phyloP scores from a whole-genome alignment of 169 alveolate genomes.

The Perkinsus olseni region DNA sequence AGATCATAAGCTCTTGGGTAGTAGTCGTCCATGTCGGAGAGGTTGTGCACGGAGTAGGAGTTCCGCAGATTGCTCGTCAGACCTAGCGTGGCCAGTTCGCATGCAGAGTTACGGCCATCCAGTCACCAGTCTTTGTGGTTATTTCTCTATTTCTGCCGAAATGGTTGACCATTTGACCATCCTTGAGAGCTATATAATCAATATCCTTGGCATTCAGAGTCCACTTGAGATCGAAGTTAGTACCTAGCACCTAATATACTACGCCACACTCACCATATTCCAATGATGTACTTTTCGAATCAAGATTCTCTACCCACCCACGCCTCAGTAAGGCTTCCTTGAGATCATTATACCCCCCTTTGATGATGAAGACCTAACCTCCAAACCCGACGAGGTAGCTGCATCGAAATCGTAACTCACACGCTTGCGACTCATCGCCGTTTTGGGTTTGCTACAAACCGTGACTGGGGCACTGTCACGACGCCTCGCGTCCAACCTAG shows the following conservation, averaged over 20 bases:
- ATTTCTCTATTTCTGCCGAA: background rate
- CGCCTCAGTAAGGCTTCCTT: slow-evolving; percentile 47
- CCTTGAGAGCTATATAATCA: slow-evolving; percentile 47
- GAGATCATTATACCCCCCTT: slow-evolving; percentile 61
- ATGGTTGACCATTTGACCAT: background rate
- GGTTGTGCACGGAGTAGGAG: slow-evolving; percentile 48
- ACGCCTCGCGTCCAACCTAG: too few species aligned
- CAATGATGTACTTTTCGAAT: slow-evolving; percentile 57
- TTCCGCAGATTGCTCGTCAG: slow-evolving; percentile 52
- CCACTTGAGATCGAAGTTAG: slow-evolving; percentile 61
- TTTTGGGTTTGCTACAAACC: background rate
- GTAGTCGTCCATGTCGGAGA: slow-evolving; percentile 63
- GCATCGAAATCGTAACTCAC: background rate
- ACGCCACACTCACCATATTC: too few species aligned
- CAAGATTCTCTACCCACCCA: slow-evolving; percentile 47
- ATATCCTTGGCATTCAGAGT: slow-evolving; percentile 58
- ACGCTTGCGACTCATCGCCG: background rate
- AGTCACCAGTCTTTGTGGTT: slow-evolving; percentile 31
- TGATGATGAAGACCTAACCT: slow-evolving; percentile 40
- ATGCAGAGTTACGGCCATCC: slow-evolving; percentile 53
- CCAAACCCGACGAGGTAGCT: background rate
- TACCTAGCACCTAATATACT: too few species aligned
- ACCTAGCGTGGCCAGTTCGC: slow-evolving; percentile 70
- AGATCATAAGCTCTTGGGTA: slow-evolving; percentile 74
- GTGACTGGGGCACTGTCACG: too few species aligned